Base-by-base conservation (phyloP, 2,329 filamentous ascomycete genomes). In the Pseudogymnoascus sp. region DNA sequence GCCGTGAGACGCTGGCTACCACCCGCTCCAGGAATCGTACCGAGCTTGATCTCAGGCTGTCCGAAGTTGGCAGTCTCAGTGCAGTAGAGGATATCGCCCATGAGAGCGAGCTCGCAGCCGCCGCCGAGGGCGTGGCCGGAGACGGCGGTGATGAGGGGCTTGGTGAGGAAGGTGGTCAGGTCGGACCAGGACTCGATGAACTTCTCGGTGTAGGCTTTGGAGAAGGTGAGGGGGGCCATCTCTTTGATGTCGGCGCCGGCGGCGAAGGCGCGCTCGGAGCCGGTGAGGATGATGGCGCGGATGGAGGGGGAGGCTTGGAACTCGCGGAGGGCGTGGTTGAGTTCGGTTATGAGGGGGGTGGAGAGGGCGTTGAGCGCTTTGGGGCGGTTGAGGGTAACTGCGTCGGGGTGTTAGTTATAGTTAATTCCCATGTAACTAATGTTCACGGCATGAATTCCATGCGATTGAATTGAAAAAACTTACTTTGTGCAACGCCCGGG, bases 241-340 rank as follows among this genome's bases (percentile, higher is more conserved):
- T 99, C 95, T 78, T 98, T 98, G 81, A 99, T 99, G 77, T 99
- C 95, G 66, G 95, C 95, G 62, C 95, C 95, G 51, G 95, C 93
- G 31, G 93, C 93, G 74, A 97, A 99, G 45, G 93, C 93, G 77
- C 89, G 92, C 69, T 92, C 82, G 54, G 89, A 96, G 63, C 95
- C 95, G 0, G 95, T 97, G 65, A 99, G 81, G 65, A 99, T 78
- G 71, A 96, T 91, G 70, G 88, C 89, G 8, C 85, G 85, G 68
- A 92, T 88, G 34, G 83, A 81, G 64, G 87, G 82, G 67, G 90
- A 86, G 60, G 81, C 76, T 73, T 93, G 89, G 78, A 93, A 86
- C 65, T 84, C 81, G 67, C 78, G 78, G 63, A 96, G 84, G 36
- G 90, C 90, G 69, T 87, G 79, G 78, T 96, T 96, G 69, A 99